Base-by-base conservation (phyloP, 2,329 filamentous ascomycete genomes). In the Cladorrhinum sp. region DNA sequence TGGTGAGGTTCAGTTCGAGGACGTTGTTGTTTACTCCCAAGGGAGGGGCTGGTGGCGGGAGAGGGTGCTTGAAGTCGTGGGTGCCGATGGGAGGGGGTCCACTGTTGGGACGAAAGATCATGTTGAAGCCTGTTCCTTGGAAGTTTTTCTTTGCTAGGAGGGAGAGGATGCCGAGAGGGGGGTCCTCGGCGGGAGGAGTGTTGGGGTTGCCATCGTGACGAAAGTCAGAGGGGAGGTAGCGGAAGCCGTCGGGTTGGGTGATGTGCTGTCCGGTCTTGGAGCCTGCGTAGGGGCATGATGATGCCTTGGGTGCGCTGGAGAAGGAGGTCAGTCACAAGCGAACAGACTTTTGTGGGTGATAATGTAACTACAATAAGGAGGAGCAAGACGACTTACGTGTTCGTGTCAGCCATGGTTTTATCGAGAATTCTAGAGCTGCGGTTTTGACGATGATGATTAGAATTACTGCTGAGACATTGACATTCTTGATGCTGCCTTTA, bases 1-100 rank as follows among this genome's bases (percentile, higher is more conserved):
- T 65, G 2, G 75, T 77, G 1, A 78, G 68, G 50, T 77, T 77
- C 25, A 77, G 67, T 27, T 78, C 69, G 16, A 78, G 61, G 24
- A 76, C 64, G 56, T 75, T 74, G 55, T 72, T 68, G 36, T 63
- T 64, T 0, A 62, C 13, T 50, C 7, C 58, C 53, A n/a, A n/a
- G n/a, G 45, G 56, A 32, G 8, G 20, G 4, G 16, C 10, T 1
- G 36, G 27, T 8, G 20, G 32, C 2, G 4, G 2, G 29, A 45
- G 10, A 8, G 49, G 49, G 8, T 24, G 24, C 7, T 4, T 3
- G 23, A 29, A 22, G 1, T 5, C n/a, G n/a, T n/a, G 5, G 2
- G 53, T 25, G 3, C 66, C 57, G 20, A 60, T 55, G 12, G 63
- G 61, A 7, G n/a, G 64, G 1, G 75, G 75, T 1, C 49, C 49